Evolutionary conservation across 225 moss, liverwort and hornwort species (phyloP).

Genomic region (Straminergon stramineum): DNA sequence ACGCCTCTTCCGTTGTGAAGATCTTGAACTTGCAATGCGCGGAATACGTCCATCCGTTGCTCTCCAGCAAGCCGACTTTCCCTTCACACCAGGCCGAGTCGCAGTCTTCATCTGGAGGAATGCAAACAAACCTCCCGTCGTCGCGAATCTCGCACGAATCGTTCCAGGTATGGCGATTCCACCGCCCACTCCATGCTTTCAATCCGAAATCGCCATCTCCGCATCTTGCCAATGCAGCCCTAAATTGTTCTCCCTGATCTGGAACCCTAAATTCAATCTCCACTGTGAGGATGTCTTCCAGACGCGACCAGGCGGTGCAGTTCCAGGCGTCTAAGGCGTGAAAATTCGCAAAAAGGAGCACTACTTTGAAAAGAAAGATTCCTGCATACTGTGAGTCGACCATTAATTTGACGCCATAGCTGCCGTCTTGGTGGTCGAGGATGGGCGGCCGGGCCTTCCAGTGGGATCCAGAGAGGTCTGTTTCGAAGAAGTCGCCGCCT

Average conservation of each 20-base stretch:
- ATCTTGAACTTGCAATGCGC: conserved; percentile 58
- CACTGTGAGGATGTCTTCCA: conserved; percentile 11
- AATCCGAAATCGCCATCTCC: conserved; percentile 19
- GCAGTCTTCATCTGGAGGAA: conserved; percentile 23
- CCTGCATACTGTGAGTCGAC: conserved; percentile 47
- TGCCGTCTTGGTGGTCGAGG: conserved; percentile 44
- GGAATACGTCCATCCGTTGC: conserved; percentile 57
- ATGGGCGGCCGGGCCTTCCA: conserved; percentile 59
- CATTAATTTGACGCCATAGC: conserved; percentile 36
- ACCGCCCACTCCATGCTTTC: conserved; percentile 53
- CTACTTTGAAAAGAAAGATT: conserved; percentile 19
- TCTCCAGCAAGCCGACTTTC: conserved; percentile 36
- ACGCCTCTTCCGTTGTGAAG: conserved; percentile 28
- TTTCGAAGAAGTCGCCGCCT: conserved; percentile 68
- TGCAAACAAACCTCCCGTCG: conserved; percentile 41
- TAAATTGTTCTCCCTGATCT: not conserved
- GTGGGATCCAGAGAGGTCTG: conserved; percentile 32
- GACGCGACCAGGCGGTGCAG: conserved; percentile 34
- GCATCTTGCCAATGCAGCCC: conserved; percentile 5
- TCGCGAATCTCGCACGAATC: conserved; percentile 35
- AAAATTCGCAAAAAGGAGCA: conserved; percentile 48
- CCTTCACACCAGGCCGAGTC: conserved; percentile 37
- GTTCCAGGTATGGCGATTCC: conserved; percentile 40
- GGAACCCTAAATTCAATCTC: conserved; percentile 33
- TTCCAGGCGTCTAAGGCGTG: conserved; percentile 36